Evolutionary conservation across 805 yeast species (phyloP).

Genomic region (Zygosaccharomyces lentus): DNA sequence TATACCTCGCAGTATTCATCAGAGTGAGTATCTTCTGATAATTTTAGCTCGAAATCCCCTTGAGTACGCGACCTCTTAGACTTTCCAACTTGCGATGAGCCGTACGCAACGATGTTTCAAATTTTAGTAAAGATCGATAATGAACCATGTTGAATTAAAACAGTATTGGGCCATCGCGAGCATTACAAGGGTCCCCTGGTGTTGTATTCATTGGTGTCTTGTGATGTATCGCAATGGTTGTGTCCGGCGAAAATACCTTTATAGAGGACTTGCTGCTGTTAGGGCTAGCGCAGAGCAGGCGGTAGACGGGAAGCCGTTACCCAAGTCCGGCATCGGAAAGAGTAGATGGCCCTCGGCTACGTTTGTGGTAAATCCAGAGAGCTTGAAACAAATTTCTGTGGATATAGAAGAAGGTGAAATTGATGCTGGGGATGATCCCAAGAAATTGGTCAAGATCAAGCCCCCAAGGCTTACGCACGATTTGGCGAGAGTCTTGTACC

Average conservation of each 20-base stretch:
- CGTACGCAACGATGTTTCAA: background rate
- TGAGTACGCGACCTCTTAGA: background rate
- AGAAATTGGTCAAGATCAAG: slow-evolving; percentile 5
- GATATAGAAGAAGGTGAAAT: slow-evolving; percentile 6
- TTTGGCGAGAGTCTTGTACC: slow-evolving; percentile 67
- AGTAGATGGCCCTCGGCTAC: background rate
- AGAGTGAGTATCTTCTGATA: background rate
- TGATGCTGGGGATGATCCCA: slow-evolving; percentile 6
- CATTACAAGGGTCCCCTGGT: too few species aligned
- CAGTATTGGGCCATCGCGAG: background rate
- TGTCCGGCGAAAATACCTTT: background rate
- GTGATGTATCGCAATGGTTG: background rate
- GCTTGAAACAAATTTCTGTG: slow-evolving; percentile 15
- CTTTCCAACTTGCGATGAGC: background rate
- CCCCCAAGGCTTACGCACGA: slow-evolving; percentile 59
- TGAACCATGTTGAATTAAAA: background rate
- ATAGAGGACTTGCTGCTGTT: slow-evolving; percentile 2
- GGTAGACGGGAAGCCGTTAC: background rate
- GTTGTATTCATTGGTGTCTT: background rate
- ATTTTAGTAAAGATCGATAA: background rate
- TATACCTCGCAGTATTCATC: too few species aligned
- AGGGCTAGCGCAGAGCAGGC: background rate
- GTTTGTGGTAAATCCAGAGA: slow-evolving; percentile 1
- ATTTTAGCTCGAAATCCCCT: background rate
- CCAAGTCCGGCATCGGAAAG: background rate